Evolutionary conservation across 495 filamentous ascomycete genomes (phyloP).

Genomic region (Neurospora sp.): DNA sequence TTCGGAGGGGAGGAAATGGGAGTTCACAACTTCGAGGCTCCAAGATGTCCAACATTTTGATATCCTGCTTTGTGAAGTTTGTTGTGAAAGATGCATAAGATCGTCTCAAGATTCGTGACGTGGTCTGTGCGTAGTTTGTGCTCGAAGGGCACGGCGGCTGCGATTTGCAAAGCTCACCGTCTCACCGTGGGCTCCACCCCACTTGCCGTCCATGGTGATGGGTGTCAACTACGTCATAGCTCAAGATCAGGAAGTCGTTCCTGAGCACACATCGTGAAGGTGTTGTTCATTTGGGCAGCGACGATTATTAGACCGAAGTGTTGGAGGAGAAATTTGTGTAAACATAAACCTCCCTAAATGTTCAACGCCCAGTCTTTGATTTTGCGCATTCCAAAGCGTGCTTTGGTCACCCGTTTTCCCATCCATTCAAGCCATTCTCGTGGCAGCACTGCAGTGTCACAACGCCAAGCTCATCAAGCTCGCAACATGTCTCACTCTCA

Average conservation of each 20-base stretch:
- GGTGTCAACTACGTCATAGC: not conserved
- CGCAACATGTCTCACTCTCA: not conserved
- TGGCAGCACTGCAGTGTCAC: not conserved
- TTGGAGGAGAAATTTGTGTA: not conserved
- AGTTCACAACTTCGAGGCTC: conserved; percentile 40
- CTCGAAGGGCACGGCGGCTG: not conserved
- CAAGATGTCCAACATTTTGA: conserved; percentile 41
- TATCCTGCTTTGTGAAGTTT: not conserved
- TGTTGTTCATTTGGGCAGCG: not conserved
- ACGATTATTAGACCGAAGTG: not conserved
- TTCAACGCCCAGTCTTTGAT: not conserved
- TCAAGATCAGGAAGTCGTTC: not conserved
- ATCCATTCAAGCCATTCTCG: not conserved
- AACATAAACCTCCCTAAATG: not conserved
- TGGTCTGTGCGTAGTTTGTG: not conserved
- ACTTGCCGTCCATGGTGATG: not conserved
- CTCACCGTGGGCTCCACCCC: not conserved
- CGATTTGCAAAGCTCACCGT: not conserved
- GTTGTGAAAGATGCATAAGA: not conserved
- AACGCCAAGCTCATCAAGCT: not conserved
- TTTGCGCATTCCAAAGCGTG: not conserved
- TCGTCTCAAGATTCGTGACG: not conserved
- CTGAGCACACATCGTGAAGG: not conserved
- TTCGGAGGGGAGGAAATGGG: not conserved
- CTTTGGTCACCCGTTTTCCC: not conserved